A percentile compares a stretch with the other conserved stretches of the same genome.
These are phyloP conservation scores for Nematodospora valgi DNA, from an alignment of 805 yeast genomes.

Conservation along the genomic window DNA sequence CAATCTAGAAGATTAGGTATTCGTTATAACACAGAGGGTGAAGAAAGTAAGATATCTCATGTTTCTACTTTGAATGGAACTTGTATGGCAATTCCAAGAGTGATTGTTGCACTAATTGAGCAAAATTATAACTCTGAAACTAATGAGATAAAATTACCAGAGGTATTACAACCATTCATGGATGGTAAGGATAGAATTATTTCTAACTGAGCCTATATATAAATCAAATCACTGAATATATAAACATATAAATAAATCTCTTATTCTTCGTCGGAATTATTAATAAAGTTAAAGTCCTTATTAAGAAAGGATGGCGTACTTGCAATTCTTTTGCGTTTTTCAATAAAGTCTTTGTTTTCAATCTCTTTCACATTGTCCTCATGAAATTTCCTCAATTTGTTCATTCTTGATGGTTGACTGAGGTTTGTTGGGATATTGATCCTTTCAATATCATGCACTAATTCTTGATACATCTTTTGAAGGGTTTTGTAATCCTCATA, in stretches of 20 bases:
- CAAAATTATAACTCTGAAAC: slow-evolving; percentile 66
- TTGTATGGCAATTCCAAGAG: slow-evolving; percentile 91
- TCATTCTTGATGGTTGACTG: slow-evolving; percentile 4
- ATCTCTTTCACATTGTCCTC: slow-evolving; percentile 8
- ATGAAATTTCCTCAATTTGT: slow-evolving; percentile 12
- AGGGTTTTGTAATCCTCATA: slow-evolving; percentile 19
- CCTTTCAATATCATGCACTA: slow-evolving; percentile 13
- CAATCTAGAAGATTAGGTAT: slow-evolving; percentile 84
- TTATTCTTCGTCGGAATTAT: slow-evolving; percentile 10
- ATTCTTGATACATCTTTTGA: slow-evolving; percentile 18
- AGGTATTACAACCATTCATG: slow-evolving; percentile 68
- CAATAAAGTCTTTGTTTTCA: slow-evolving; percentile 2
- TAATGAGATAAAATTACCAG: slow-evolving; percentile 59
- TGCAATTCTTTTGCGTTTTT: slow-evolving; percentile 20
- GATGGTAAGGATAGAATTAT: slow-evolving; percentile 44
- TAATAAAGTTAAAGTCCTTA: slow-evolving; percentile 3
- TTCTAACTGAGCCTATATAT: slow-evolving; percentile 4
- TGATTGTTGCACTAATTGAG: slow-evolving; percentile 85
- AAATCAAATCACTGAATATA: neutral
- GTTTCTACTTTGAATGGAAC: slow-evolving; percentile 93
- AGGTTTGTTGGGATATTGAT: neutral
- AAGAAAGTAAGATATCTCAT: slow-evolving; percentile 28
- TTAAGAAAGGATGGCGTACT: slow-evolving; percentile 20
- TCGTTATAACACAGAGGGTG: slow-evolving; percentile 35
- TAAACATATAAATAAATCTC: slow-evolving; percentile 1